Evolutionary conservation across 352 stramenopile genomes (phyloP).

Genomic region (Phytophthora pinifolia): DNA sequence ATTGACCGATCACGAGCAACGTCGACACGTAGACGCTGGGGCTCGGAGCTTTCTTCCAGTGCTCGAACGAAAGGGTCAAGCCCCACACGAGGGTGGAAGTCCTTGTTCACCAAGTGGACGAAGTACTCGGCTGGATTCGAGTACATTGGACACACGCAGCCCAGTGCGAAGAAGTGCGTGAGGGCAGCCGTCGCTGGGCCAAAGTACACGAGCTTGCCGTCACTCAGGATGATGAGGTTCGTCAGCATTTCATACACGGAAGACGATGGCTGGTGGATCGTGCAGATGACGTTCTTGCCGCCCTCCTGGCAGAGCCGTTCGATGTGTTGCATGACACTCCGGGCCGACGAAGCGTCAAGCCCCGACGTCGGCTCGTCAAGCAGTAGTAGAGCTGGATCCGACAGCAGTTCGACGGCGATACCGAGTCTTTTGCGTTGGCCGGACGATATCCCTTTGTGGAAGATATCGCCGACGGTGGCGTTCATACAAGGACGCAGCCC

Average conservation of each 20-base stretch:
- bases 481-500: conserved; percentile 49
- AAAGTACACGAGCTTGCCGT: conserved; percentile 90
- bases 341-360: conserved; percentile 89
- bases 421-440: conserved; percentile 91
- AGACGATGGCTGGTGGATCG: conserved; percentile 88
- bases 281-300: conserved; percentile 73
- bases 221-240: conserved; percentile 62
- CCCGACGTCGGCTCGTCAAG: conserved; percentile 94
- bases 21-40: conserved; percentile 29
- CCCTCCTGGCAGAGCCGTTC: conserved; percentile 43
- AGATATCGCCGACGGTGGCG: conserved; percentile 81
- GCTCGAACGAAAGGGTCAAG: conserved; percentile 37
- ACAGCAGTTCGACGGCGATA: conserved; percentile 93
- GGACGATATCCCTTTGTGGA: conserved; percentile 85
- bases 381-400: conserved; percentile 94
- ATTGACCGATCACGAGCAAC: conserved; percentile 36
- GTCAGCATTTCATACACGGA: conserved; percentile 64
- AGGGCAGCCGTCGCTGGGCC: conserved; percentile 61
- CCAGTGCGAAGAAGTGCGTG: conserved; percentile 48
- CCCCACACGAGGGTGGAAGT: conserved; percentile 40
- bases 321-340: conserved; percentile 85
- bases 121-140: conserved; percentile 74
- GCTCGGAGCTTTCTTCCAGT: conserved; percentile 31
- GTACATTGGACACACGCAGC: conserved; percentile 63
- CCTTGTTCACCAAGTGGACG: conserved; percentile 56